These are phyloP conservation scores for Penicillium sp. DNA, from an alignment of 2,329 filamentous ascomycete genomes.

Conservation along the genomic window DNA sequence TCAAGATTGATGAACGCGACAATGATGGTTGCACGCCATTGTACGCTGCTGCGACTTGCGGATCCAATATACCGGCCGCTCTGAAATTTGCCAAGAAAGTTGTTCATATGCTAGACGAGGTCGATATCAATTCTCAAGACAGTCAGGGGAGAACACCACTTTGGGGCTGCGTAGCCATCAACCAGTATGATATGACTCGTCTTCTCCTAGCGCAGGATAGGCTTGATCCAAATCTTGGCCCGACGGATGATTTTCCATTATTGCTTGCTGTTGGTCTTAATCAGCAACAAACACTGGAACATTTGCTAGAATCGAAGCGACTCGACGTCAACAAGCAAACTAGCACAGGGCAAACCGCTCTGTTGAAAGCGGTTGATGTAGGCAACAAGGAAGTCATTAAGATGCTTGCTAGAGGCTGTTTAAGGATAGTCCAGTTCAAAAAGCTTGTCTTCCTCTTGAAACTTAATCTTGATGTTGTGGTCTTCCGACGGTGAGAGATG, in stretches of 20 bases:
- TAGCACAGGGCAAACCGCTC: not conserved
- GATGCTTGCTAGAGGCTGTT: not conserved
- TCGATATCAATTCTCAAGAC: slow-evolving; percentile 1
- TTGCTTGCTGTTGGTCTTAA: not conserved
- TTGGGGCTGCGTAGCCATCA: not conserved
- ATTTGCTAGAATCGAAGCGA: not conserved
- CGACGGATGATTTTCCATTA: not conserved
- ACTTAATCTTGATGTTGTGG: not conserved
- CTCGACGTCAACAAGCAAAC: not conserved
- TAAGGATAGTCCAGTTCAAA: not conserved
- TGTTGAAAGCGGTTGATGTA: not conserved
- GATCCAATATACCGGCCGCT: too few species aligned
- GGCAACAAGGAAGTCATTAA: not conserved
- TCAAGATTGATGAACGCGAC: too few species aligned
- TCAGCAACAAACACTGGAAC: not conserved
- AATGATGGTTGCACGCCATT: too few species aligned
- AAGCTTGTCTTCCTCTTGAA: not conserved
- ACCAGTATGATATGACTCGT: not conserved
- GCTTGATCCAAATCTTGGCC: not conserved
- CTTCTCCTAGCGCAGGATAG: not conserved
- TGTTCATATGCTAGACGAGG: not conserved
- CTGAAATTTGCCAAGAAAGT: too few species aligned
- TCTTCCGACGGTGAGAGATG: not conserved
- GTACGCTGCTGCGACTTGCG: too few species aligned
- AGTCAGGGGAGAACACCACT: not conserved